Evolutionary conservation across 257 asterid genomes (phyloP).

Genomic region (Gentiana macrophylla): DNA sequence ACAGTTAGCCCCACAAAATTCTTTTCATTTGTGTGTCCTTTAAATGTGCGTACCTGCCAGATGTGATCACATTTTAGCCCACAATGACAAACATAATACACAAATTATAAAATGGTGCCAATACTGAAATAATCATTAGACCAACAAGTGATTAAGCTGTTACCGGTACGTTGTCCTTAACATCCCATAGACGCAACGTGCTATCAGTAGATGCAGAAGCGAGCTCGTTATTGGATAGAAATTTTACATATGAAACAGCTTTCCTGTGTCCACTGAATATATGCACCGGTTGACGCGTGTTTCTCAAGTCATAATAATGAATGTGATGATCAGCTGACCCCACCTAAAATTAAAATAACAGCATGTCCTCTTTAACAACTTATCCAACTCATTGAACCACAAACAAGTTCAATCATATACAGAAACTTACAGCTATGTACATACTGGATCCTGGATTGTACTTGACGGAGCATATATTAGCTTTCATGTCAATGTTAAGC

Average conservation of each 20-base stretch:
- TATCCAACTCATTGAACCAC: no score
- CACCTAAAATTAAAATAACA: slow-evolving; percentile 32
- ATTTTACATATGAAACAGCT: slow-evolving; percentile 83
- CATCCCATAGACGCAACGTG: slow-evolving; percentile 86
- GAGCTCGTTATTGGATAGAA: slow-evolving; percentile 59
- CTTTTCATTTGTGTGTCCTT: slow-evolving; percentile 75
- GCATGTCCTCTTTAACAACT: no score
- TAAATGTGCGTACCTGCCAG: slow-evolving; percentile 60
- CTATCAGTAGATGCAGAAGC: slow-evolving; percentile 96
- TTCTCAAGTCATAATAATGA: slow-evolving; percentile 83
- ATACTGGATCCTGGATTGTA: slow-evolving; percentile 84
- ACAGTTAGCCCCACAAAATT: slow-evolving; percentile 77
- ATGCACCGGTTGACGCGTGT: slow-evolving; percentile 52
- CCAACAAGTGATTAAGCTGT: not conserved
- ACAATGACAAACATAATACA: not conserved
- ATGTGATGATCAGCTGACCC: slow-evolving; percentile 89
- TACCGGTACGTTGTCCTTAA: slow-evolving; percentile 60
- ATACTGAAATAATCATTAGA: no score
- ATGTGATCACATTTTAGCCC: not conserved
- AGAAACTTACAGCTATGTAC: slow-evolving; percentile 49
- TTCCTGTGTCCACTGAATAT: slow-evolving; percentile 72
- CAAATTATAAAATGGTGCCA: no score
- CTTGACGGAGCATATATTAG: slow-evolving; percentile 87
- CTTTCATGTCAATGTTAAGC: slow-evolving; percentile 77
- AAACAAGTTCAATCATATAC: not conserved